phyloP scores from a whole-genome alignment of 2,329 filamentous ascomycete species.

The Cercospora sp. region DNA sequence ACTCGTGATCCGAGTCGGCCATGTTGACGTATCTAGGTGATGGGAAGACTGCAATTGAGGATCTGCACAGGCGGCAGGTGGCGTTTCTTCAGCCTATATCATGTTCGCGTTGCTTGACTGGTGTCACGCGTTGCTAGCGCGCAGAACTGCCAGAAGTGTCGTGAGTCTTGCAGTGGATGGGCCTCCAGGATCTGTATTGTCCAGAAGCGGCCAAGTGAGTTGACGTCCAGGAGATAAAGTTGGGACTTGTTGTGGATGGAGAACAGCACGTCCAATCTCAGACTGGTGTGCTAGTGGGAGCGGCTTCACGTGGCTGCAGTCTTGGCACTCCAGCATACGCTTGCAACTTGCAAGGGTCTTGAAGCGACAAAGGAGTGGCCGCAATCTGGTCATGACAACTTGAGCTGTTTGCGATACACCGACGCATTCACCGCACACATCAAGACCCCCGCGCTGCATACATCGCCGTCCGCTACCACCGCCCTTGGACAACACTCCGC shows the following conservation, averaged over 20 bases:
- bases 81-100: not conserved
- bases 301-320: constrained; percentile 4
- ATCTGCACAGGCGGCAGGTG: constrained; percentile 7
- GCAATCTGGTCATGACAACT: constrained; percentile 5
- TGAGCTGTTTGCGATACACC: constrained; percentile 5
- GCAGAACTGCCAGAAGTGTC: not conserved
- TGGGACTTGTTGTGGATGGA: not conserved
- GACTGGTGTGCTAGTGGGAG: not conserved
- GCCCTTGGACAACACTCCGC: not conserved
- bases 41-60: not conserved
- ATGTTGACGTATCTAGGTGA: constrained; percentile 19
- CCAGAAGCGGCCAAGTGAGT: not conserved
- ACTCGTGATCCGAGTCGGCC: constrained; percentile 37
- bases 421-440: constrained; percentile 13
- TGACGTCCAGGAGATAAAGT: constrained; percentile 4
- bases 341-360: not conserved
- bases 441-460: not conserved
- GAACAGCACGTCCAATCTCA: not conserved
- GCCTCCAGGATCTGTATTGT: not conserved
- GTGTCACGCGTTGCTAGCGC: not conserved
- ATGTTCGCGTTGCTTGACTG: constrained; percentile 2
- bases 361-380: constrained; percentile 2
- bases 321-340: not conserved
- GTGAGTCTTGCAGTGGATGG: not conserved
- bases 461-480: not conserved